phyloP scores from a whole-genome alignment of 192 early-diverging fungal genomes.

The Podila clonocystis region DNA sequence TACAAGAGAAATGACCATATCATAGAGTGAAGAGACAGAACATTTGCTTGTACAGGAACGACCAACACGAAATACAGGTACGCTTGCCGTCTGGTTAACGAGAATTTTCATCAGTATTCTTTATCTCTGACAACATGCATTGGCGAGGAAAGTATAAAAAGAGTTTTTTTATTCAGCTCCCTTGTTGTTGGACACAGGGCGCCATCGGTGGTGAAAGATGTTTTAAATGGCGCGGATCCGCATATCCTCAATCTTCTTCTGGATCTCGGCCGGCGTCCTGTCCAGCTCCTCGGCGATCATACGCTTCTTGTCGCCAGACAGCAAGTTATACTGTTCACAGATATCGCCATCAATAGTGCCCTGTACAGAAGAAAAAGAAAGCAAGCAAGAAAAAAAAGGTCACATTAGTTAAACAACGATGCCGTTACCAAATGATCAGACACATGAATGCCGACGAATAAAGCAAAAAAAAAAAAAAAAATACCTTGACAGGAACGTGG shows the following conservation, averaged over 20 bases:
- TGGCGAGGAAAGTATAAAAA: neutral
- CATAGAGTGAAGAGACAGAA: no score
- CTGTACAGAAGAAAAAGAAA: slow-evolving; percentile 7
- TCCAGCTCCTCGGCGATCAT: slow-evolving; percentile 90
- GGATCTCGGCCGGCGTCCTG: slow-evolving; percentile 82
- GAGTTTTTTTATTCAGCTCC: no score
- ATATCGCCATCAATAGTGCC: slow-evolving; percentile 88
- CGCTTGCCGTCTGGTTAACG: no score
- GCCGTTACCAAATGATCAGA: neutral
- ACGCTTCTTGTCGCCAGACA: slow-evolving; percentile 78
- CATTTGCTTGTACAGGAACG: no score
- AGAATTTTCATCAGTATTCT: no score
- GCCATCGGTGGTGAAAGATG: no score
- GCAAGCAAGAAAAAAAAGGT: neutral
- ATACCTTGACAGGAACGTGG: slow-evolving; percentile 77
- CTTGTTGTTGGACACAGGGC: no score
- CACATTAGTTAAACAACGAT: no score
- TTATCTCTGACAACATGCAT: no score
- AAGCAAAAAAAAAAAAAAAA: neutral
- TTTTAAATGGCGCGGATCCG: slow-evolving; percentile 56
- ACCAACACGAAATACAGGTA: no score
- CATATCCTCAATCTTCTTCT: slow-evolving; percentile 96
- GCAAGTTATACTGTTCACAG: slow-evolving; percentile 85
- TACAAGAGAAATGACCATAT: no score
- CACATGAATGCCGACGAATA: neutral